A percentile compares a stretch with the other conserved stretches of the same genome.
Evolutionary conservation across 1,284 basidiomycete genomes (phyloP).

Genomic region (Fistulinella cinereoalba): DNA sequence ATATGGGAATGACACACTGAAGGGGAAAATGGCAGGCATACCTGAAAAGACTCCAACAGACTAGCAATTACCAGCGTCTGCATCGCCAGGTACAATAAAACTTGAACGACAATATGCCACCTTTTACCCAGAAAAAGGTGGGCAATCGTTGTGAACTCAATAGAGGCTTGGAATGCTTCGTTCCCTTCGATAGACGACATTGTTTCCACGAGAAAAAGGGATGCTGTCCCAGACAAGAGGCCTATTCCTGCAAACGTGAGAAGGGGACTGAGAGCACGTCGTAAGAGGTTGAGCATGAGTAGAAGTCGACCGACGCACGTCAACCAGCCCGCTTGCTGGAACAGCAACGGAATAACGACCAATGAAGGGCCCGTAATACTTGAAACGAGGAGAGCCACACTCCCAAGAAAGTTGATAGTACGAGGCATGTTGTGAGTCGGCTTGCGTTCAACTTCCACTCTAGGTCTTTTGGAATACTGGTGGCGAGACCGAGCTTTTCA

Average conservation of each 20-base stretch:
- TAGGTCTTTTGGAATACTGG: background rate
- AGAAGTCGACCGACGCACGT: constrained; percentile 15
- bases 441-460: background rate
- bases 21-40: background rate
- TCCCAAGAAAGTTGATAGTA: constrained; percentile 25
- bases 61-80: constrained; percentile 25
- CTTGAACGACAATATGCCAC: constrained; percentile 25
- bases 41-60: constrained; percentile 27
- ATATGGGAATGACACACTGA: background rate
- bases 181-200: constrained; percentile 30
- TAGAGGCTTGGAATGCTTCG: constrained; percentile 21
- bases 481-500: background rate
- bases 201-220: constrained; percentile 22
- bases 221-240: constrained; percentile 20
- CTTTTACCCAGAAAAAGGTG: constrained; percentile 27
- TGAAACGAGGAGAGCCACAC: constrained; percentile 26
- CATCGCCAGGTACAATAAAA: constrained; percentile 21
- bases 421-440: constrained; percentile 12
- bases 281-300: background rate
- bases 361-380: constrained; percentile 25
- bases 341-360: constrained; percentile 24
- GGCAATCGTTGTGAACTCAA: constrained; percentile 26
- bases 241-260: constrained; percentile 17
- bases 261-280: constrained; percentile 10
- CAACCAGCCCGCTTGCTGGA: constrained; percentile 27